Base-by-base conservation (phyloP, 1,284 basidiomycete species). In the Coniferiporia sulphurascens region DNA sequence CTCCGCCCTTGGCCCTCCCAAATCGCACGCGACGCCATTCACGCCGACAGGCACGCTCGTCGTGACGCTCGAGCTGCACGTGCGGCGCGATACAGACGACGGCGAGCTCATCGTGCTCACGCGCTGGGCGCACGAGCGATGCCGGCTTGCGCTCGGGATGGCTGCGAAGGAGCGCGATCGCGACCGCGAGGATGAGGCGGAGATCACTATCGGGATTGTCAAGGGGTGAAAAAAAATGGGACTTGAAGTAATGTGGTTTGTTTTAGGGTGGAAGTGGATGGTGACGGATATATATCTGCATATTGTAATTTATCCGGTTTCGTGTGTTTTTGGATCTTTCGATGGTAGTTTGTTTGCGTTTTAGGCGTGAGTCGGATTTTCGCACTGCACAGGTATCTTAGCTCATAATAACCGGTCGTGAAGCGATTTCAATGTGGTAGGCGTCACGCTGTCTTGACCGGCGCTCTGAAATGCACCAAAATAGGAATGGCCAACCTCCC, bases 31-130 rank as follows among this genome's bases (percentile, higher is more conserved):
- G 8, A 35, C 15, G 9, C 65, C 62, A 63, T 65, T 34, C 59
- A 59, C 43, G 52, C 48, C 12, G 63, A 35, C 71, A 19, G 78
- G 80, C 56, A 73, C 76, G 43, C 73, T 95, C 46, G 84, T 96
- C n/a, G 85, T 92, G 21, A 93, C 92, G 19, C 73, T 96, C 35
- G 85, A 89, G 65, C 73, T 93, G 45, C 91, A 92, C 66, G 89
- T 95, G 15, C 75, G 79, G 52, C 71, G 78, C 41, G 86, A 89
- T 59, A 67, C 91, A 41, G 77, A 77, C 7, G 92, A 95, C 70
- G 78, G 79, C 41, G 91, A 93, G 53, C 79, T 93, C 45, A 67
- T 95, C 52, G 78, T 77, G 65, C 72, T 93, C 49, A 91, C 89
- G 36, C 74, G 75, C 48, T 90, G 87, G 84, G 86, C 86, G 34